Evolutionary conservation across 768 basidiomycete species (phyloP).

Genomic region (Russula virescens): DNA sequence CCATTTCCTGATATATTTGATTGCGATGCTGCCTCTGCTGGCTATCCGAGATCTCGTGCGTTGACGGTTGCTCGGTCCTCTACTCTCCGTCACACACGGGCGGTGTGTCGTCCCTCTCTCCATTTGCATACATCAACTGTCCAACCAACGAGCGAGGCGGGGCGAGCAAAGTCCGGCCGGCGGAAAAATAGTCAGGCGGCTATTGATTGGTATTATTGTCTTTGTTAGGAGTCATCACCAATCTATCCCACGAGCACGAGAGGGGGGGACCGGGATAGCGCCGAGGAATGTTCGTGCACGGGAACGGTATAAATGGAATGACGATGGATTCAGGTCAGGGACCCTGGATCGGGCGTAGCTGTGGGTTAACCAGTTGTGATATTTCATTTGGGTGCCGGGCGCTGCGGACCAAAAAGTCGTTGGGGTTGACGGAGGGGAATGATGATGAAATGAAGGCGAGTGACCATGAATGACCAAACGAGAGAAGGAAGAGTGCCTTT

Average conservation of each 20-base stretch:
- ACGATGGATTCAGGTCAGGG: constrained; percentile 7
- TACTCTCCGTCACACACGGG: not conserved
- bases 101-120: not conserved
- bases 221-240: not conserved
- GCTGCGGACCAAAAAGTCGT: not conserved
- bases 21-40: no score
- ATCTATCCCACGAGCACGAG: not conserved
- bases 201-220: not conserved
- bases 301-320: constrained; percentile 10
- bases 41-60: not conserved
- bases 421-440: not conserved
- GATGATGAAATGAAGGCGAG: not conserved
- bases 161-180: constrained; percentile 20
- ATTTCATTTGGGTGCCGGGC: not conserved
- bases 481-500: not conserved
- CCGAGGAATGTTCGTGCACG: constrained; percentile 16
- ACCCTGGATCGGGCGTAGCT: constrained; percentile 9
- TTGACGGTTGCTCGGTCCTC: not conserved
- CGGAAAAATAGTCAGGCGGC: constrained; percentile 5
- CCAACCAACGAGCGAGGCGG: constrained; percentile 7
- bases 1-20: constrained; percentile 7
- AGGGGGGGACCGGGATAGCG: constrained; percentile 5
- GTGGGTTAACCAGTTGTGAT: constrained; percentile 2
- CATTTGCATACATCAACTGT: no score
- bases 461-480: not conserved